These are phyloP conservation scores for Medicago lupulina DNA, from an alignment of 306 rosid species.

Conservation along the genomic window DNA sequence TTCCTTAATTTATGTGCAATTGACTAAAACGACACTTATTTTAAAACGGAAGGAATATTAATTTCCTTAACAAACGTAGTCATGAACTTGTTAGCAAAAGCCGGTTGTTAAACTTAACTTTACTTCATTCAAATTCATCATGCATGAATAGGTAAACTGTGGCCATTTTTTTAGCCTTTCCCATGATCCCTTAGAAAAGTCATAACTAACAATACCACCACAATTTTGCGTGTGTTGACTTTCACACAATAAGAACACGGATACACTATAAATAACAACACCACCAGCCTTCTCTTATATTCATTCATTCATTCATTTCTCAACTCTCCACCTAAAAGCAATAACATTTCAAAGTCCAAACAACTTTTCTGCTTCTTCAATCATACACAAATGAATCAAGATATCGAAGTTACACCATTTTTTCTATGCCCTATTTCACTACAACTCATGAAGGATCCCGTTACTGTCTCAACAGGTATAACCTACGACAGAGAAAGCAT, in stretches of 20 bases:
- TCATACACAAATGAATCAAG: conserved; percentile 47
- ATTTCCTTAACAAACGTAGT: too few relatives aligned
- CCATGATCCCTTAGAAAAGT: neutral
- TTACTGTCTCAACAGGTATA: conserved; percentile 72
- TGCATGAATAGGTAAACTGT: neutral
- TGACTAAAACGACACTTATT: too few relatives aligned
- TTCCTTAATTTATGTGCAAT: too few relatives aligned
- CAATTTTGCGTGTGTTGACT: neutral
- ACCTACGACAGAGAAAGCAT: conserved; percentile 84
- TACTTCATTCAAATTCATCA: neutral
- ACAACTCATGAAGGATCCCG: conserved; percentile 89
- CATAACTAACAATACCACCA: too few relatives aligned
- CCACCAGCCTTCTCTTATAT: neutral
- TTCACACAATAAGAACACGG: neutral
- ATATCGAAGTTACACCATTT: conserved; percentile 74
- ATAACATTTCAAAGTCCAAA: neutral
- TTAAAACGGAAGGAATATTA: too few relatives aligned
- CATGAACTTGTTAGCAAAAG: too few relatives aligned
- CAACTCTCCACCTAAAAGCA: neutral
- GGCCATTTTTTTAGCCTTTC: neutral
- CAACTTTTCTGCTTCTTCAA: neutral
- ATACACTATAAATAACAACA: neutral
- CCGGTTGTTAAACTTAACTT: neutral
- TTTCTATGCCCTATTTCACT: conserved; percentile 84
- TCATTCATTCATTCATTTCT: neutral